Evolutionary conservation across 441 rosid genomes (phyloP), one percentile per base, ranked within the genome.

Genomic region (Jatropha multifida): DNA sequence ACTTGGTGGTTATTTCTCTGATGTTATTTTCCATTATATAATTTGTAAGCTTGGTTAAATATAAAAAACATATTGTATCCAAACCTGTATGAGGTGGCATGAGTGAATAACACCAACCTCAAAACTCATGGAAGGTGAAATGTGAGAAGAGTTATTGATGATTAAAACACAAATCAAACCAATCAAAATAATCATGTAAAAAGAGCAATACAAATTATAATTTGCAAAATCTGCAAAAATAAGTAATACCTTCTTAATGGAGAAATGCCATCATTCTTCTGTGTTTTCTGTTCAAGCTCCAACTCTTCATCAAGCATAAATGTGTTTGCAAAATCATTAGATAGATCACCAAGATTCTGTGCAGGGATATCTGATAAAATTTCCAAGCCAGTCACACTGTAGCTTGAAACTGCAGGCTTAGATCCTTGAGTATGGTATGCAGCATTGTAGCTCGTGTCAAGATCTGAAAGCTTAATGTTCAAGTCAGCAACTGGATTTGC

Each of bases 271-370:
- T 89, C 85, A 76, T 77, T 86, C 79, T 88, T 86, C 26, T 42
- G 84, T 65, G 82, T 82, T 81, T 80, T 94, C 78, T 90, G 97
- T 87, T 91, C 96, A 52, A 92, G 86, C 86, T 94, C 98, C 71
- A 94, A 81, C 80, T 96, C 99, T 84, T 96, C 98, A 71, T 96
- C 97, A 80, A 92, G 92, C 94, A 92, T 86, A 83, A 96, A 96
- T 65, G 97, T 92, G 76, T 78, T 83, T 56, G 90, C 82, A 79
- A 88, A 94, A 82, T 96, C 98, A 84, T 69, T 77, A 65, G 94
- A 86, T 63, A 88, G 77, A 75, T 82, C 90, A 74, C 73, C 88
- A 82, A 79, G 74, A 74, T 80, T 83, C 72, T 81, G 85, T 51
- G 20, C 71, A 48, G 81, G 52, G 68, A 52, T 59, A 63, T 80